These are phyloP conservation scores for Ephemerocybe angulata DNA, from an alignment of 768 basidiomycete genomes.

Conservation along the genomic window DNA sequence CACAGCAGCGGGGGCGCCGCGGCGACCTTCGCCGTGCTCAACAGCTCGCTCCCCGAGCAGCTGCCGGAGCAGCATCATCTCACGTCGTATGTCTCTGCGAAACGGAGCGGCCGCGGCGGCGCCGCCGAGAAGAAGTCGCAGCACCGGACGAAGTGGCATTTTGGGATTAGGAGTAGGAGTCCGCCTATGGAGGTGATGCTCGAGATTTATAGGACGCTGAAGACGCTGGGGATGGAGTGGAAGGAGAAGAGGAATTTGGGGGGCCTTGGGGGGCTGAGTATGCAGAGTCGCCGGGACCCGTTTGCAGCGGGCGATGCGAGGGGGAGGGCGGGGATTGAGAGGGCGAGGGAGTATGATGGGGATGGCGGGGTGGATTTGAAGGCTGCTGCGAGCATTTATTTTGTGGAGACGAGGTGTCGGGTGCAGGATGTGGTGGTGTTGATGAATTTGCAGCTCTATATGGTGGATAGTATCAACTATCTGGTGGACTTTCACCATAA, in stretches of 20 bases:
- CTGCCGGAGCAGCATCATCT: conserved; percentile 62
- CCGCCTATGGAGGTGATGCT: conserved; percentile 99
- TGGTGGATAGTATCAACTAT: conserved; percentile 94
- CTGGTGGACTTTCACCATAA: conserved; percentile 98
- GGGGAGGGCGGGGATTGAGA: conserved; percentile 48
- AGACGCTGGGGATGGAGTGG: conserved; percentile 95
- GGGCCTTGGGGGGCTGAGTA: conserved; percentile 56
- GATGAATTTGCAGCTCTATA: conserved; percentile 97
- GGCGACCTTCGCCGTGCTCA: conserved; percentile 64
- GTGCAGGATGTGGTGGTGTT: conserved; percentile 92
- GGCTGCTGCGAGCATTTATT: conserved; percentile 77
- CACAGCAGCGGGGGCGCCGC: not conserved
- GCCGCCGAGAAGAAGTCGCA: conserved; percentile 60
- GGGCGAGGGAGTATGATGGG: conserved; percentile 61
- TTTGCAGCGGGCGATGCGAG: conserved; percentile 11
- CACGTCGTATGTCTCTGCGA: conserved; percentile 60
- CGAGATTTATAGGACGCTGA: conserved; percentile 93
- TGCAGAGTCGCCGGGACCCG: conserved; percentile 15
- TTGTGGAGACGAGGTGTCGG: conserved; percentile 88
- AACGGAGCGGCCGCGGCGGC: conserved; percentile 37
- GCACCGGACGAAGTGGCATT: conserved; percentile 92
- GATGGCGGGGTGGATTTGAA: conserved; percentile 58
- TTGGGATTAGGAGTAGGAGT: conserved; percentile 90
- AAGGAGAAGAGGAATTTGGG: conserved; percentile 82
- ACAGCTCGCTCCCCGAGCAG: conserved; percentile 77